A percentile compares a stretch with the other conserved stretches of the same genome.
phyloP scores from a whole-genome alignment of 495 filamentous ascomycete species.

The Podospora appendiculata region DNA sequence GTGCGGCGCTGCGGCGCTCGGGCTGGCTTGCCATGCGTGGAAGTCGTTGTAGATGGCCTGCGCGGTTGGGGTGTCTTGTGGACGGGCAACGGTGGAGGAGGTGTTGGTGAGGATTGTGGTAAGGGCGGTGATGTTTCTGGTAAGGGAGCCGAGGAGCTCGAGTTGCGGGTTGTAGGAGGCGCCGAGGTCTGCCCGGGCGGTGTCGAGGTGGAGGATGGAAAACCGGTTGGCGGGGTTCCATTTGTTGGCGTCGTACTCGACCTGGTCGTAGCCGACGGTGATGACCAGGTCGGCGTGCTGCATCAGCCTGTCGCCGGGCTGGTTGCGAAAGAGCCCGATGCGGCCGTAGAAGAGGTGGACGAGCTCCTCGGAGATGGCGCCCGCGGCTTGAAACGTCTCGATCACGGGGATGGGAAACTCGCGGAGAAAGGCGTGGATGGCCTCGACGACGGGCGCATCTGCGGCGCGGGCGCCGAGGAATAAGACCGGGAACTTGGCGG shows the following conservation, averaged over 20 bases:
- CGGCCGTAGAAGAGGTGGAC: conserved; percentile 29
- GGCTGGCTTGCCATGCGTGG: conserved; percentile 12
- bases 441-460: conserved; percentile 16
- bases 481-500: conserved; percentile 27
- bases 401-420: conserved; percentile 28
- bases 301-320: conserved; percentile 29
- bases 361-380: conserved; percentile 25
- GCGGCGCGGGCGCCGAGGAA: conserved; percentile 27
- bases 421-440: conserved; percentile 23
- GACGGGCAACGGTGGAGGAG: conserved; percentile 11
- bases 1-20: conserved; percentile 1
- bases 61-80: conserved; percentile 11
- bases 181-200: conserved; percentile 19
- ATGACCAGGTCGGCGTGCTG: conserved; percentile 25
- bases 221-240: conserved; percentile 24
- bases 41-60: conserved; percentile 13
- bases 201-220: conserved; percentile 28
- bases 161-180: conserved; percentile 22
- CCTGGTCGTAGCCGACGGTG: conserved; percentile 30
- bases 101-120: conserved; percentile 5
- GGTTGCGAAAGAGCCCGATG: conserved; percentile 34
- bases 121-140: conserved; percentile 20
- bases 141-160: conserved; percentile 25
- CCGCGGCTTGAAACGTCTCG: conserved; percentile 35
- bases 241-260: conserved; percentile 27